Base-by-base conservation (phyloP, 2,329 filamentous ascomycete genomes). In the Talaromyces sp. region DNA sequence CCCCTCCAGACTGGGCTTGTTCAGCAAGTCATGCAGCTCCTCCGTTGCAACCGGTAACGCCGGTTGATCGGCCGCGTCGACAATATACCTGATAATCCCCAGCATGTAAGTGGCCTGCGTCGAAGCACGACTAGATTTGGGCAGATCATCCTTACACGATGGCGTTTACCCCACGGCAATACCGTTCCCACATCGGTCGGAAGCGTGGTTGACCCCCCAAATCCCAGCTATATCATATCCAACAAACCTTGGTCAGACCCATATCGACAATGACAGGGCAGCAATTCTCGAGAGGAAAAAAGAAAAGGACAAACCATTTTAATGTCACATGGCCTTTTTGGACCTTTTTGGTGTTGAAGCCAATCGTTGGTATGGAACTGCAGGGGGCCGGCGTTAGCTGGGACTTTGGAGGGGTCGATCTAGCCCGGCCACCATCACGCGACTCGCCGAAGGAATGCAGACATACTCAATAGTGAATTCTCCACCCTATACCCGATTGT, bases 121-220 rank as follows among this genome's bases (percentile, higher is more conserved):
- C 43, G 57, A 46, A 27, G 12, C 41, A 51, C n/a, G 19, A 27
- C 29, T n/a, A 24, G 32, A 21, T 19, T 35, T 38, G 29, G 29
- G n/a, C 32, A 54, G 32, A 35, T 35, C 53, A 55, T 64, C 63
- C 82, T 75, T 82, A 88, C 84, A 99, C 90, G 68, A 99, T 97
- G 68, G 93, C 93, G 78, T 96, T 96, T 67, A 97, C 94, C 57
- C 92, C 94, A 65, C 92, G 91, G 78, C 94, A 97, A 77, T 99
- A 99, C 72, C 94, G 85, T 81, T 99, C 94, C 94, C 94, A 99
- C 94, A 99, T 99, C 68, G 91, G 90, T 71, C 94, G 90, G 80
- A 97, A 99, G 66, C 93, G 86, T 68, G 94, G 93, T 79, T 99
- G 94, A 58, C 94, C 94, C 68, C 94, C 94, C 65, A 99, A 86